These are phyloP conservation scores for Dentipellis fragilis DNA, from an alignment of 768 basidiomycete species.

Conservation along the genomic window DNA sequence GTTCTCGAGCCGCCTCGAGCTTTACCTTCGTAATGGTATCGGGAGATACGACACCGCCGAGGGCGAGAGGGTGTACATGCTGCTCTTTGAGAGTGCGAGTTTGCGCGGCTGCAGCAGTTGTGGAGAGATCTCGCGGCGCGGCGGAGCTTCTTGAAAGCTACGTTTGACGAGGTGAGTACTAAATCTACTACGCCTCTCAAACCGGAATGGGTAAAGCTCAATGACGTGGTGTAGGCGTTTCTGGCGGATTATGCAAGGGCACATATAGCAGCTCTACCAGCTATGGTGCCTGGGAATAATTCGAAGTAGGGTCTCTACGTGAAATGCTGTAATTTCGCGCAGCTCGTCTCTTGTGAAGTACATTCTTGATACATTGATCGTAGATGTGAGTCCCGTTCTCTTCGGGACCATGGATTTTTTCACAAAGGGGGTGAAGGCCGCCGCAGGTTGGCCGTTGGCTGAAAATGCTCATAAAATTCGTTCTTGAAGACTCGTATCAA, in stretches of 20 bases:
- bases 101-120: slow-evolving; percentile 40
- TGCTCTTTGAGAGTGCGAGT: slow-evolving; percentile 37
- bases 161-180: slow-evolving; percentile 41
- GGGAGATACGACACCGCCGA: slow-evolving; percentile 40
- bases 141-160: slow-evolving; percentile 43
- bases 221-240: not conserved
- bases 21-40: slow-evolving; percentile 28
- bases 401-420: no score
- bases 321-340: no score
- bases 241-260: not conserved
- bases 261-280: no score
- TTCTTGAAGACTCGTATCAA: no score
- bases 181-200: not conserved
- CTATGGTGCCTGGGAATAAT: no score
- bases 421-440: no score
- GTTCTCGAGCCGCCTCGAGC: slow-evolving; percentile 26
- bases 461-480: no score
- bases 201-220: not conserved
- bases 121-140: slow-evolving; percentile 35
- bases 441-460: no score
- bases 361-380: no score
- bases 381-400: no score
- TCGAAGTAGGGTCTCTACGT: no score
- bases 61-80: slow-evolving; percentile 30
- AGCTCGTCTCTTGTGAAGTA: no score